Evolutionary conservation across 169 alveolate species (phyloP).

Genomic region (Cryptosporidium felis): DNA sequence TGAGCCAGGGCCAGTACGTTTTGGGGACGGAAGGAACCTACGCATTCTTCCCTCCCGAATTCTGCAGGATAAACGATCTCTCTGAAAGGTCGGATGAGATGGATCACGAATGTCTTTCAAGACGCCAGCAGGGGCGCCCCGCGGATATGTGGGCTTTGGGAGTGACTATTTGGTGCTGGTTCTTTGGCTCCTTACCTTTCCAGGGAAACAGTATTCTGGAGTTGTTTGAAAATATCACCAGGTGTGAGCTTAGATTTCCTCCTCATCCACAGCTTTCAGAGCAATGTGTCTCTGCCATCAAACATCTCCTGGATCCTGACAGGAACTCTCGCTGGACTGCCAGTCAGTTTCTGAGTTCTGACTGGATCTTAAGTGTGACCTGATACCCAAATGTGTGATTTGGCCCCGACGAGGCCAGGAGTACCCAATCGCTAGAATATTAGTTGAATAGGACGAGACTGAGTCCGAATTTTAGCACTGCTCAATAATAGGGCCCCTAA

Average conservation of each 20-base stretch:
- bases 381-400: too few relatives aligned
- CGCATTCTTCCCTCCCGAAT: constrained; percentile 85
- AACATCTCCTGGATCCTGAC: constrained; percentile 30
- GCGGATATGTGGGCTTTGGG: constrained; percentile 86
- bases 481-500: too few relatives aligned
- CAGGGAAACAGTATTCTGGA: constrained; percentile 71
- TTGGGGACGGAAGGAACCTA: constrained; percentile 79
- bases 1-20: constrained; percentile 66
- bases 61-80: constrained; percentile 71
- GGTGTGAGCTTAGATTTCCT: constrained; percentile 67
- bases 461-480: too few relatives aligned
- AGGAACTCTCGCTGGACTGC: constrained; percentile 60
- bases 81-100: constrained; percentile 69
- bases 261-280: constrained; percentile 24
- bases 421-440: too few relatives aligned
- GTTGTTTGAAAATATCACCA: constrained; percentile 72
- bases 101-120: neutral
- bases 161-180: constrained; percentile 78
- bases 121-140: constrained; percentile 79
- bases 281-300: neutral
- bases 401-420: too few relatives aligned
- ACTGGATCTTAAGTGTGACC: too few relatives aligned
- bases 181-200: constrained; percentile 79
- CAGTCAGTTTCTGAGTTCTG: constrained; percentile 17
- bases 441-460: too few relatives aligned